A percentile compares a stretch with the other conserved stretches of the same genome.
phyloP scores from a whole-genome alignment of 225 moss, liverwort and hornwort species.

The Rhytidiadelphus loreus region DNA sequence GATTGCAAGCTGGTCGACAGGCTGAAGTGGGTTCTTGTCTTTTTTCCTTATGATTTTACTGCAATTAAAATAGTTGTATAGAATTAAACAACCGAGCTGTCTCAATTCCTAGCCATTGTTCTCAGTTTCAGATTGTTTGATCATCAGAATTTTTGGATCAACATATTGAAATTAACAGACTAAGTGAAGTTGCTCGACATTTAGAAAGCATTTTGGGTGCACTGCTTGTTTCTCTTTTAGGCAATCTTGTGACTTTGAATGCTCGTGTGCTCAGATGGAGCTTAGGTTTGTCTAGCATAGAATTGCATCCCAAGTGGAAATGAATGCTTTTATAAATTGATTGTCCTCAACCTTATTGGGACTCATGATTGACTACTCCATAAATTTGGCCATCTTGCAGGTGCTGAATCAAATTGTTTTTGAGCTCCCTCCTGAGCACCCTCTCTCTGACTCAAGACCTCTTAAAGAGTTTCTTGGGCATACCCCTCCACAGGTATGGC shows the following conservation, averaged over 20 bases:
- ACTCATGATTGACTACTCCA: background rate
- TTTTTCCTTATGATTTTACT: background rate
- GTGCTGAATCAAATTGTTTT: slow-evolving; percentile 98
- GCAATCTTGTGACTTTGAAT: background rate
- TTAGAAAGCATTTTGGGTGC: background rate
- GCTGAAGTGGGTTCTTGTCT: slow-evolving; percentile 55
- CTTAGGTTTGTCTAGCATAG: background rate
- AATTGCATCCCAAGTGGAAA: background rate
- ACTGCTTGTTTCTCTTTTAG: background rate
- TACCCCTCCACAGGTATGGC: slow-evolving; percentile 83
- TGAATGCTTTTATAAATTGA: background rate
- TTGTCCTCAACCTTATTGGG: background rate
- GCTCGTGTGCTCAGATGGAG: background rate
- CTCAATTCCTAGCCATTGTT: background rate
- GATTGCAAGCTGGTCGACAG: slow-evolving; percentile 97
- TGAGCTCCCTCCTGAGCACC: slow-evolving; percentile 97
- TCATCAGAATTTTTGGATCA: background rate
- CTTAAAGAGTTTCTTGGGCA: slow-evolving; percentile 95
- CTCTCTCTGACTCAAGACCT: slow-evolving; percentile 91
- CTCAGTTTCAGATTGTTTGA: background rate
- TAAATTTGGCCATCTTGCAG: slow-evolving; percentile 19
- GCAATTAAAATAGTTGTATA: background rate
- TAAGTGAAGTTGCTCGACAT: background rate
- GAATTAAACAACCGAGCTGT: background rate
- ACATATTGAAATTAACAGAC: background rate